phyloP scores from a whole-genome alignment of 2,329 filamentous ascomycete genomes.

The Neopestalotiopsis sp. region DNA sequence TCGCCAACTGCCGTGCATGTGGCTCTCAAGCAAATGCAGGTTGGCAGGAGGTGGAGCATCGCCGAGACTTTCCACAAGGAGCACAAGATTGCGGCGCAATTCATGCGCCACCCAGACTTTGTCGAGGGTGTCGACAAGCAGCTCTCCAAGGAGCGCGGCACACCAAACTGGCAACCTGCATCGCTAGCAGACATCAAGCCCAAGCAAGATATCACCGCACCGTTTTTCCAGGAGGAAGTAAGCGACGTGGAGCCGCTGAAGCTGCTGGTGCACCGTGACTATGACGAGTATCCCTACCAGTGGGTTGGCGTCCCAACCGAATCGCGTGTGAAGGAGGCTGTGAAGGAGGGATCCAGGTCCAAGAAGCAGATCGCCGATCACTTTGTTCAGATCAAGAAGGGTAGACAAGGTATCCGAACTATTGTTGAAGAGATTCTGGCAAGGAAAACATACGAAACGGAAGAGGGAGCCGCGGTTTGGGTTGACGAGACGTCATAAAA shows the following conservation, averaged over 20 bases:
- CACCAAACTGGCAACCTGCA: conserved; percentile 78
- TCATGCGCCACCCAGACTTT: conserved; percentile 94
- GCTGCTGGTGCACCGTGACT: conserved; percentile 69
- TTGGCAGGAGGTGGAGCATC: conserved; percentile 79
- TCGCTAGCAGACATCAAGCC: conserved; percentile 70
- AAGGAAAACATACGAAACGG: conserved; percentile 61
- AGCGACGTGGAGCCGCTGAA: conserved; percentile 52
- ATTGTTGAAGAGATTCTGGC: conserved; percentile 72
- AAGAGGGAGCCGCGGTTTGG: conserved; percentile 42
- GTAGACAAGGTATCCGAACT: conserved; percentile 72
- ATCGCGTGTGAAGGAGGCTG: conserved; percentile 54
- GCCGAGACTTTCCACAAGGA: conserved; percentile 84
- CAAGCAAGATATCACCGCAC: conserved; percentile 58
- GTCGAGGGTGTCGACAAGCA: conserved; percentile 86
- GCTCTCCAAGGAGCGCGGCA: conserved; percentile 59
- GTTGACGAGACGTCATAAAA: conserved; percentile 10
- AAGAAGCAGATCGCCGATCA: conserved; percentile 65
- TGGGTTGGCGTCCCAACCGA: conserved; percentile 78
- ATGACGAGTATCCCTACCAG: conserved; percentile 73
- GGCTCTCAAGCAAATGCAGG: conserved; percentile 79
- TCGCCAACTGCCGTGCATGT: conserved; percentile 90
- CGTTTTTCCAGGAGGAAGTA: conserved; percentile 69
- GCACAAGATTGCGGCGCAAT: conserved; percentile 80
- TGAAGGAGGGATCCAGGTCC: conserved; percentile 46
- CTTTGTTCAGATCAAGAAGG: conserved; percentile 62